phyloP scores from a whole-genome alignment of 164 flowering plant genomes.

The Liquidambar formosana region DNA sequence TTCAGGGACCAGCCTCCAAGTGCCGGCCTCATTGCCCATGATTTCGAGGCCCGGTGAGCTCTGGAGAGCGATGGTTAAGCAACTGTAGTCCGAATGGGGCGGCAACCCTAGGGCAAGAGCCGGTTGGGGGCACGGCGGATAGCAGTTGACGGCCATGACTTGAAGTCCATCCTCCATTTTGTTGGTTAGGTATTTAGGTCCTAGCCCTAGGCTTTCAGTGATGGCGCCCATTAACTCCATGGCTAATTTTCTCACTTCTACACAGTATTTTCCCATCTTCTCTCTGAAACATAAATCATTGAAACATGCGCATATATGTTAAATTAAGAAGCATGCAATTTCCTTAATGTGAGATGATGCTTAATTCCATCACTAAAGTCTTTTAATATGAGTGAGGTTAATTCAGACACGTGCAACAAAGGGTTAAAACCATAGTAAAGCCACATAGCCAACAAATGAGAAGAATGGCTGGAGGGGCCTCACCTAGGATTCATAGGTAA shows the following conservation, averaged over 20 bases:
- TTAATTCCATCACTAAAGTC: too few relatives aligned
- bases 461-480: too few relatives aligned
- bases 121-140: slow-evolving; percentile 56
- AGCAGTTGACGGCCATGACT: slow-evolving; percentile 50
- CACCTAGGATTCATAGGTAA: too few relatives aligned
- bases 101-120: slow-evolving; percentile 42
- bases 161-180: slow-evolving; percentile 50
- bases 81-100: slow-evolving; percentile 57
- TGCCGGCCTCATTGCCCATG: slow-evolving; percentile 18
- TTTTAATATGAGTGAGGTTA: too few relatives aligned
- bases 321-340: too few relatives aligned
- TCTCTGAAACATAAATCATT: slow-evolving; percentile 35
- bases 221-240: slow-evolving; percentile 34
- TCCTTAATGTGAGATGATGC: too few relatives aligned
- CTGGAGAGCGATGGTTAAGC: slow-evolving; percentile 52
- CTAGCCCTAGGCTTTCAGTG: slow-evolving; percentile 50
- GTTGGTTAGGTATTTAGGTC: slow-evolving; percentile 21
- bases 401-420: too few relatives aligned
- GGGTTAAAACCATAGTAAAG: too few relatives aligned
- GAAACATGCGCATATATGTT: too few relatives aligned
- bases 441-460: too few relatives aligned
- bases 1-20: slow-evolving; percentile 37
- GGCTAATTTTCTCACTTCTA: slow-evolving; percentile 34
- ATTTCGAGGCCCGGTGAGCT: slow-evolving; percentile 48
- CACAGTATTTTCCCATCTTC: slow-evolving; percentile 46